A percentile compares a stretch with the other conserved stretches of the same genome.
phyloP scores from a whole-genome alignment of 192 early-diverging fungal genomes.

The Linnemannia elongata region DNA sequence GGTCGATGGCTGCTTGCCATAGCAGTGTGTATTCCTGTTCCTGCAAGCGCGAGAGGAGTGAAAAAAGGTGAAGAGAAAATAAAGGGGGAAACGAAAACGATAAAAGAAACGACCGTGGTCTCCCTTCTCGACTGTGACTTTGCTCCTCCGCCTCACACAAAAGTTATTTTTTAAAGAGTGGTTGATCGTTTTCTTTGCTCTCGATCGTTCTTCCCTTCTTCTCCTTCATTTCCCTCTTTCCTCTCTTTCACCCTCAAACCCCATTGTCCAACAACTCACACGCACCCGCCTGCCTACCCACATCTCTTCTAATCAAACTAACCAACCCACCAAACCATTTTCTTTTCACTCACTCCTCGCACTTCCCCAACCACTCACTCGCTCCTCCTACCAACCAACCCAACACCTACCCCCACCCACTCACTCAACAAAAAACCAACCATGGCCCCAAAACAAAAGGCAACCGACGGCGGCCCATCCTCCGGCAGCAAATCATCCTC shows the following conservation, averaged over 20 bases:
- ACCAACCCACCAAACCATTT: not conserved
- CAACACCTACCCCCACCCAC: not conserved
- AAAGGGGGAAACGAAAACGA: not conserved
- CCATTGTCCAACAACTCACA: not conserved
- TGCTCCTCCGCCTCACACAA: not conserved
- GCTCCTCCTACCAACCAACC: not conserved
- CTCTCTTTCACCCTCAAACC: not conserved
- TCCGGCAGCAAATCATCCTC: conserved; percentile 25
- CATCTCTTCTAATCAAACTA: not conserved
- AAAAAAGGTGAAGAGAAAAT: not conserved
- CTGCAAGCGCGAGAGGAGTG: not conserved
- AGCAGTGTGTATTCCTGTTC: conserved; percentile 9
- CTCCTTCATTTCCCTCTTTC: not conserved
- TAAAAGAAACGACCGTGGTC: not conserved
- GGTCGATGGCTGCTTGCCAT: conserved; percentile 23
- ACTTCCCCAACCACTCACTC: not conserved
- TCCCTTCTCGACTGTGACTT: not conserved
- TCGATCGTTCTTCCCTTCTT: not conserved
- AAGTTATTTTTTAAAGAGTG: not conserved
- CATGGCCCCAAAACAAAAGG: conserved; percentile 54
- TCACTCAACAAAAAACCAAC: not conserved
- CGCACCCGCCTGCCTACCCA: not conserved
- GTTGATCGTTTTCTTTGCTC: conserved; percentile 6
- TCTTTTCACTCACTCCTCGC: not conserved
- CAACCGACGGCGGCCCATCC: conserved; percentile 18